Base-by-base conservation (phyloP, 208 protist species). In the Leishmania major region DNA sequence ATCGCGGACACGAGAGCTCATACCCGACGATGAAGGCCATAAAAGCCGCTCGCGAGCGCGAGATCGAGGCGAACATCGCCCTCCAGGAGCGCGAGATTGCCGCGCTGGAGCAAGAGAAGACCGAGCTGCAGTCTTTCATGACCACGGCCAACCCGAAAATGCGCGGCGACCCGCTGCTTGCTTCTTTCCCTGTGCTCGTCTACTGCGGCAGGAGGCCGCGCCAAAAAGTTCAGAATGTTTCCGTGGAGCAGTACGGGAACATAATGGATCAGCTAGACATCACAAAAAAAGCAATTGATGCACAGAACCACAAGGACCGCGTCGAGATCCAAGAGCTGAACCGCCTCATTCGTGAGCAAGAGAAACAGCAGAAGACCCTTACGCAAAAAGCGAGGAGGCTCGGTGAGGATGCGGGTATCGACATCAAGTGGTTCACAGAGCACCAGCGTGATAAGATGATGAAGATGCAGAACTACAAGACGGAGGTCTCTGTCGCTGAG, bases 231-330 rank as follows among this genome's bases (percentile, higher is more conserved):
- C 70, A 76, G 37, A 70, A 72, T 4, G 78, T 97, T 35, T 92
- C 91, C 0, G 78, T 97, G 62, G 94, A 95, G 81, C 91, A 95
- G 72, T 87, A 93, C 22, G 91, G 92, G 37, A 94, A 92, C 74
- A 79, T 91, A 4, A 74, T 95, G 49, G 86, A 82, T 31, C 92
- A 97, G 86, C 88, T 97, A 31, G 88, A 93, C 19, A 92, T 96
- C 67, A 91, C 92, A 11, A 79, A 85, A 57, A 90, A 91, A 85
- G 91, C 91, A 8, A 89, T 97, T 60, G 76, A 85, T 47, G 73
- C 94, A 69, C 78, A 93, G 72, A 97, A 96, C 77, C 77, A 81
- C 6, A 64, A 78, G 80, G 83, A 96, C 55, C 60, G 81, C 43
- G 83, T 84, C 22, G 87, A 91, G 22, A 72, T 95, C 25, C 84